These are phyloP conservation scores for Anthracocystis setariae DNA, from an alignment of 1,284 basidiomycete genomes.

Conservation along the genomic window DNA sequence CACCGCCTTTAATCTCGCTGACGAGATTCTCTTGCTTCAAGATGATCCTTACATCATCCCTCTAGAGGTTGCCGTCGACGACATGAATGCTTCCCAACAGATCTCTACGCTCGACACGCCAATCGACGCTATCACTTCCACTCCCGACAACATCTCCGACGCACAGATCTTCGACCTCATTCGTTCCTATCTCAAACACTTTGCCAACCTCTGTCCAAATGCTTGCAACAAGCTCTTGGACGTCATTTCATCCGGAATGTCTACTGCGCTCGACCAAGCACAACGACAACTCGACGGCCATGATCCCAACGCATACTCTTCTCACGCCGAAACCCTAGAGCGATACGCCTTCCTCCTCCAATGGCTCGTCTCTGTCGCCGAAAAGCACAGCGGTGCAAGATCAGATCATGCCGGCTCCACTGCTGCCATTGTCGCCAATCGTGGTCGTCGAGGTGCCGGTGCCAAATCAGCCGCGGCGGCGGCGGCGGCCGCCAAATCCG, in stretches of 20 bases:
- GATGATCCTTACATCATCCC: conserved; percentile 62
- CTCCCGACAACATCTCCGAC: conserved; percentile 46
- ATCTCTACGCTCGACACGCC: conserved; percentile 46
- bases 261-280: conserved; percentile 52
- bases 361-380: conserved; percentile 61
- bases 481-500: conserved; percentile 34
- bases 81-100: conserved; percentile 46
- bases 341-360: conserved; percentile 64
- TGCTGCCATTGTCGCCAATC: conserved; percentile 27
- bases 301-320: conserved; percentile 47
- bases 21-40: conserved; percentile 56
- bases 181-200: conserved; percentile 61
- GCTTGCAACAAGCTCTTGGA: conserved; percentile 61
- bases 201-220: conserved; percentile 43
- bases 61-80: conserved; percentile 55
- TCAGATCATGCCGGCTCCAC: conserved; percentile 21
- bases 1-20: conserved; percentile 53
- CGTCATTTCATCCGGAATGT: conserved; percentile 53
- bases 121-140: conserved; percentile 55
- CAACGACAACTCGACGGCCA: conserved; percentile 46
- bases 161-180: conserved; percentile 49
- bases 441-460: conserved; percentile 34
- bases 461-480: conserved; percentile 35
- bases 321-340: conserved; percentile 57
- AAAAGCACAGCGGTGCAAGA: conserved; percentile 51